phyloP scores from a whole-genome alignment of 2,329 filamentous ascomycete species.

The Lecanicillium sp. region DNA sequence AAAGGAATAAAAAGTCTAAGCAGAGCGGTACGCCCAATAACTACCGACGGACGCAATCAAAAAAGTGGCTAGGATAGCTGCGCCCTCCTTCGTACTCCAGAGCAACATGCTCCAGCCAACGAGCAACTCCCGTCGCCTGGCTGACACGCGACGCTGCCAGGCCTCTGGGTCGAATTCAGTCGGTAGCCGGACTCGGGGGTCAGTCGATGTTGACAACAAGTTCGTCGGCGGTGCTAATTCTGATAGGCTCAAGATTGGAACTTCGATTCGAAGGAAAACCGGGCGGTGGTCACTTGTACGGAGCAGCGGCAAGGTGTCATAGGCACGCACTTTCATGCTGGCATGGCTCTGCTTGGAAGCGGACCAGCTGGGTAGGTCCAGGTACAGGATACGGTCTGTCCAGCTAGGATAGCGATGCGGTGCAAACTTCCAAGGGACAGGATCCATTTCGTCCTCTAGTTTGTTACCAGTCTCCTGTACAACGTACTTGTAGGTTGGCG shows the following conservation, averaged over 20 bases:
- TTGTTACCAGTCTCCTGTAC: conserved; percentile 27
- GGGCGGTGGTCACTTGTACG: conserved; percentile 83
- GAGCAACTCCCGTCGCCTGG: conserved; percentile 39
- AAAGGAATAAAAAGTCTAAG: too few species aligned
- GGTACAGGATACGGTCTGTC: conserved; percentile 86
- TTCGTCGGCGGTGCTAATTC: conserved; percentile 32
- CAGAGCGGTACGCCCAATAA: conserved; percentile 37
- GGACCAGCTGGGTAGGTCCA: conserved; percentile 54
- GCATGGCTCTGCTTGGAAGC: conserved; percentile 21
- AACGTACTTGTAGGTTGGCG: conserved; percentile 90
- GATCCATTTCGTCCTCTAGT: conserved; percentile 28
- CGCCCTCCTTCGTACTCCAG: conserved; percentile 48
- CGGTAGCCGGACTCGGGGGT: conserved; percentile 42
- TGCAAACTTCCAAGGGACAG: conserved; percentile 64
- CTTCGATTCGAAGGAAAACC: conserved; percentile 64
- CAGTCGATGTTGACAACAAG: conserved; percentile 22
- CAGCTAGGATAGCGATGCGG: conserved; percentile 81
- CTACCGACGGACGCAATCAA: conserved; percentile 35
- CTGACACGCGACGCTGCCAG: conserved; percentile 45
- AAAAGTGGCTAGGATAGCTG: conserved; percentile 37
- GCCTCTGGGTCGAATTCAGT: conserved; percentile 49
- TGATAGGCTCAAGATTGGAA: conserved; percentile 51
- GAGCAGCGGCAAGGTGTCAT: conserved; percentile 71
- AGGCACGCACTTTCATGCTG: conserved; percentile 52
- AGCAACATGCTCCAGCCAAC: conserved; percentile 51